Conservation (phyloP, 345 rosid genomes). For the Linum usitatissimum region DNA sequence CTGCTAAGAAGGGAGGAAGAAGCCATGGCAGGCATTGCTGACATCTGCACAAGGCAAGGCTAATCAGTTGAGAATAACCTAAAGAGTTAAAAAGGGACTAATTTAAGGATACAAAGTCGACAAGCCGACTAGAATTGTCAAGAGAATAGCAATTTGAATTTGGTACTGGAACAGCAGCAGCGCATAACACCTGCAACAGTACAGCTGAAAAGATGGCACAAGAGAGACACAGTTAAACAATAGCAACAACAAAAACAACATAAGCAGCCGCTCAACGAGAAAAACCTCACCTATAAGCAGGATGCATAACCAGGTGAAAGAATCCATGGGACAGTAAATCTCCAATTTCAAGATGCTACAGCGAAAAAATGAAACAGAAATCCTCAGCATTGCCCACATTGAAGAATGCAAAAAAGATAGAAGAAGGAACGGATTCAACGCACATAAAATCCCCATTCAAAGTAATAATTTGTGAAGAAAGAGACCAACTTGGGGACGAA, state of each 20-base stretch:
- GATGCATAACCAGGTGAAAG: not conserved
- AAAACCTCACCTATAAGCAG: not conserved
- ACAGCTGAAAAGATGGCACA: conserved; percentile 27
- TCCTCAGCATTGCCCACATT: not conserved
- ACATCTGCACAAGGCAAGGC: too few relatives aligned
- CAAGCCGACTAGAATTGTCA: conserved; percentile 79
- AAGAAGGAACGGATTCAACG: not conserved
- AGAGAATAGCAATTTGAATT: conserved; percentile 67
- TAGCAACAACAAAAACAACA: not conserved
- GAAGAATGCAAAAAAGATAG: not conserved
- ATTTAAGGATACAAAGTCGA: conserved; percentile 84
- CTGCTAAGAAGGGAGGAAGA: not conserved
- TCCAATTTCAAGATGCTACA: not conserved
- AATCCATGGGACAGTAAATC: not conserved
- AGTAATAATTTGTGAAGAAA: not conserved
- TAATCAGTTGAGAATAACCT: not conserved
- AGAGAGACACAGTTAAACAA: not conserved
- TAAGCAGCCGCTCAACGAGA: not conserved
- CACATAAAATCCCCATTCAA: not conserved
- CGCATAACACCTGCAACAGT: conserved; percentile 24
- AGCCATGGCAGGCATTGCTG: too few relatives aligned
- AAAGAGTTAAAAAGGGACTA: not conserved
- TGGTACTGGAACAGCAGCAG: conserved; percentile 45
- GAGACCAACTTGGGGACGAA: not conserved
- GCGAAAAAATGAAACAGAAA: not conserved